Evolutionary conservation across 768 basidiomycete genomes (phyloP).

Genomic region (Cyathus striatus): DNA sequence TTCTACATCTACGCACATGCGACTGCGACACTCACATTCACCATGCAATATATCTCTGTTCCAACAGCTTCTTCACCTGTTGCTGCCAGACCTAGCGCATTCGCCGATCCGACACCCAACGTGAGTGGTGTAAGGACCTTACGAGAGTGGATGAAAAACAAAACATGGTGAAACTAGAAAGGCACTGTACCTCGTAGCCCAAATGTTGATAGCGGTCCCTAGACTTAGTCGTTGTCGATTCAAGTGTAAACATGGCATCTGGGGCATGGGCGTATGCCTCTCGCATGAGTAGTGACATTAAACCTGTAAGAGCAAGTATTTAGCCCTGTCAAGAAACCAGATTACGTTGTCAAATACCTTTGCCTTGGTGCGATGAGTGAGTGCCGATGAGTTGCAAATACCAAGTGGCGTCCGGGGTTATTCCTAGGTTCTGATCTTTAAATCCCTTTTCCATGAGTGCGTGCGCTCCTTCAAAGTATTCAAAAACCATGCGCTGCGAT

Average conservation of each 20-base stretch:
- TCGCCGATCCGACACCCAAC: constrained; percentile 14
- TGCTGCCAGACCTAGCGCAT: constrained; percentile 10
- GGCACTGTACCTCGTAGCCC: constrained; percentile 20
- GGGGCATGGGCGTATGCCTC: constrained; percentile 20
- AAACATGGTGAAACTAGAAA: background rate
- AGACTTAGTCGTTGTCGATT: constrained; percentile 20
- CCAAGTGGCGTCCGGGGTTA: constrained; percentile 19
- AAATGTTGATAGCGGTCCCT: constrained; percentile 23
- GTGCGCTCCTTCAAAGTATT: constrained; percentile 13
- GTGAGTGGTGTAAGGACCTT: constrained; percentile 11
- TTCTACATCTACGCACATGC: too few relatives aligned
- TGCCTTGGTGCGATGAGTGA: constrained; percentile 19
- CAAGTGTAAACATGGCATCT: constrained; percentile 15
- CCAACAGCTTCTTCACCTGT: constrained; percentile 13
- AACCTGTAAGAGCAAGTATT: constrained; percentile 10
- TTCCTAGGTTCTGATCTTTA: constrained; percentile 9
- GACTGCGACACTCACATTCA: constrained; percentile 12
- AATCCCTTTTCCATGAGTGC: constrained; percentile 12
- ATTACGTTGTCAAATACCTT: constrained; percentile 12
- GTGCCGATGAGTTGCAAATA: constrained; percentile 21
- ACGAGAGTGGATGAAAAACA: background rate
- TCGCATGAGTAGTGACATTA: constrained; percentile 20
- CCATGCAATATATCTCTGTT: constrained; percentile 15
- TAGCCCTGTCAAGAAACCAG: background rate
- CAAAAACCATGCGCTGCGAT: constrained; percentile 16